Conservation (phyloP, 2,329 filamentous ascomycete genomes). For the Zalaria sp. region DNA sequence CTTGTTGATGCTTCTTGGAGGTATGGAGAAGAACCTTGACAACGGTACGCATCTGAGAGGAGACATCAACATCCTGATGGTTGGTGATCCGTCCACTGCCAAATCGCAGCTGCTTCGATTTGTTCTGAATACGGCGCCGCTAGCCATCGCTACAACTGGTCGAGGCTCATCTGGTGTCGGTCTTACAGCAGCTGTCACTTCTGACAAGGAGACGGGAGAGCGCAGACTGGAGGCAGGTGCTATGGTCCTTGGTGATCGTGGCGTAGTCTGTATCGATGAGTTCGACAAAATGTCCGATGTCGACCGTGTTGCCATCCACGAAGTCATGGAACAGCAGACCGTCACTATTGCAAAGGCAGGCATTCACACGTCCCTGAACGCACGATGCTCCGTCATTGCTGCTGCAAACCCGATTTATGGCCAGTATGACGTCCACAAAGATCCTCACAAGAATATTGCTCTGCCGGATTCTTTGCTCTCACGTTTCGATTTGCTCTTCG, state of each 20-base stretch:
- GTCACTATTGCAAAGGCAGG: constrained; percentile 98
- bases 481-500: constrained; percentile 95
- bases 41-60: constrained; percentile 96
- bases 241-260: constrained; percentile 94
- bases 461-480: constrained; percentile 91
- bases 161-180: constrained; percentile 90
- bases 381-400: constrained; percentile 88
- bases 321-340: constrained; percentile 99
- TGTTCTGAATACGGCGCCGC: constrained; percentile 87
- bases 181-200: constrained; percentile 90
- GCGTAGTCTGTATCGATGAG: constrained; percentile 97
- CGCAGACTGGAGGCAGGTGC: constrained; percentile 89
- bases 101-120: constrained; percentile 98
- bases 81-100: constrained; percentile 93
- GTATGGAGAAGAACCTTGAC: constrained; percentile 96
- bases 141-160: constrained; percentile 94
- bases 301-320: constrained; percentile 94
- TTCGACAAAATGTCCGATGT: constrained; percentile 99
- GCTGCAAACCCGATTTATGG: constrained; percentile 96
- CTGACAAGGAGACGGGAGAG: constrained; percentile 95
- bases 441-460: constrained; percentile 96
- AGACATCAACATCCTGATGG: constrained; percentile 99
- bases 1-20: constrained; percentile 82
- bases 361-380: constrained; percentile 94
- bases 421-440: constrained; percentile 96